Percentiles rank a stretch among this genome's conserved stretches.
Conservation (phyloP, 768 basidiomycete genomes). For the Panaeolus cyanescens region DNA sequence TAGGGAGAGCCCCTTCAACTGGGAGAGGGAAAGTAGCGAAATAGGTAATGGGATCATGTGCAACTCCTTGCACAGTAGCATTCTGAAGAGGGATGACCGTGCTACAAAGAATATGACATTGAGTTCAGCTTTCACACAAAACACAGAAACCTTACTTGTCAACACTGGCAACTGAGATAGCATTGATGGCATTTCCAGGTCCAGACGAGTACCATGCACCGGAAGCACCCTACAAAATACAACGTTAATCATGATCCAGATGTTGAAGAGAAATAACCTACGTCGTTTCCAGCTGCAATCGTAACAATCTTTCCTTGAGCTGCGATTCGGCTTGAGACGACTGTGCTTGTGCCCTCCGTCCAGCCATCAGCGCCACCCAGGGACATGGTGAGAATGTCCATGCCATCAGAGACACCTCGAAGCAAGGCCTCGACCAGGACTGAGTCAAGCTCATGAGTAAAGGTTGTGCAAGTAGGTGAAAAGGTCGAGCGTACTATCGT, state of each 20-base stretch:
- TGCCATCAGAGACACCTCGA: conserved; percentile 49
- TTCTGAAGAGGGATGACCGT: conserved; percentile 55
- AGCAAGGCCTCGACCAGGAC: conserved; percentile 42
- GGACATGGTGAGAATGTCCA: conserved; percentile 69
- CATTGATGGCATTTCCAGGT: conserved; percentile 54
- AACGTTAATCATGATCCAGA: not conserved
- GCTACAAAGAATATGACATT: conserved; percentile 19
- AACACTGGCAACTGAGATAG: conserved; percentile 54
- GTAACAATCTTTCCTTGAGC: conserved; percentile 60
- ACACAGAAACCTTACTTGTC: conserved; percentile 40
- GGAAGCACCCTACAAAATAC: conserved; percentile 38
- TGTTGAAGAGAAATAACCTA: conserved; percentile 12
- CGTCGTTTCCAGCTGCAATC: conserved; percentile 61
- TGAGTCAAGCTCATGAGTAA: not conserved
- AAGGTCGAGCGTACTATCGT: conserved; percentile 43
- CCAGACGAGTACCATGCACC: conserved; percentile 63
- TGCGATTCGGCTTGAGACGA: conserved; percentile 61
- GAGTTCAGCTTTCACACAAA: not conserved
- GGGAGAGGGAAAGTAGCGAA: conserved; percentile 45
- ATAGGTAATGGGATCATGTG: conserved; percentile 51
- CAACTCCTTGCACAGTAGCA: conserved; percentile 47
- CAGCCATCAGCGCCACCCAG: conserved; percentile 65
- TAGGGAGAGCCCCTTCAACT: conserved; percentile 45
- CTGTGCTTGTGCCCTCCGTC: conserved; percentile 55
- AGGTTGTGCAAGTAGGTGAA: not conserved